Evolutionary conservation across 371 early-diverging fungal genomes (phyloP).

Genomic region (Dichotomocladium elegans): DNA sequence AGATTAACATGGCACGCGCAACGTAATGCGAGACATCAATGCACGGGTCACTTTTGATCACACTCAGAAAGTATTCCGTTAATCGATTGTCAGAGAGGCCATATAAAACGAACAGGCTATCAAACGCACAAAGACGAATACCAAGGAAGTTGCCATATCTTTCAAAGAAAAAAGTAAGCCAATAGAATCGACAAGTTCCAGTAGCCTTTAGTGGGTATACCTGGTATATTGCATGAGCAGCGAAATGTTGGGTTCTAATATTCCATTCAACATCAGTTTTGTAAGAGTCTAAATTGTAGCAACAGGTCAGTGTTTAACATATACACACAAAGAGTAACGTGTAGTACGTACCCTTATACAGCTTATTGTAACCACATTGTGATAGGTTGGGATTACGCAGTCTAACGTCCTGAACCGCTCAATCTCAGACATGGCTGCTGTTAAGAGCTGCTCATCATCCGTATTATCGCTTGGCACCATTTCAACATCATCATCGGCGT

Average conservation of each 20-base stretch:
- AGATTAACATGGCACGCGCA: constrained; percentile 38
- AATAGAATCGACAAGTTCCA: no score
- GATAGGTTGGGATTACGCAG: constrained; percentile 79
- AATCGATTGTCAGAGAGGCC: constrained; percentile 49
- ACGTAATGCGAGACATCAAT: constrained; percentile 51
- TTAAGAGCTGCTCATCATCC: constrained; percentile 48
- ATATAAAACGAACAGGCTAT: constrained; percentile 61
- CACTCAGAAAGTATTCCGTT: constrained; percentile 47
- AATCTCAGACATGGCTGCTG: constrained; percentile 65
- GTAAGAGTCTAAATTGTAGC: constrained; percentile 22
- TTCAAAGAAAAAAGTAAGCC: no score
- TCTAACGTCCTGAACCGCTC: constrained; percentile 80
- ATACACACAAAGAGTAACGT: neutral
- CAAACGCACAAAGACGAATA: constrained; percentile 64
- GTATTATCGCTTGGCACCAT: constrained; percentile 31
- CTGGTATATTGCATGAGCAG: constrained; percentile 62
- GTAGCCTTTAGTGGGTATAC: no score
- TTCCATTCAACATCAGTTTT: constrained; percentile 56
- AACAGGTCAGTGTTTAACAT: neutral
- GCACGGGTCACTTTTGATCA: constrained; percentile 60
- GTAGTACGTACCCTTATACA: constrained; percentile 61
- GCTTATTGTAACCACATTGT: constrained; percentile 80
- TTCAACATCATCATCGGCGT: neutral
- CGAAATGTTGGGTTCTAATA: constrained; percentile 62
- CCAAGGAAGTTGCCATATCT: constrained; percentile 61